Percentiles rank a stretch among this genome's conserved stretches.
These are phyloP conservation scores for Rosa rugosa DNA, from an alignment of 306 rosid genomes.

Conservation along the genomic window DNA sequence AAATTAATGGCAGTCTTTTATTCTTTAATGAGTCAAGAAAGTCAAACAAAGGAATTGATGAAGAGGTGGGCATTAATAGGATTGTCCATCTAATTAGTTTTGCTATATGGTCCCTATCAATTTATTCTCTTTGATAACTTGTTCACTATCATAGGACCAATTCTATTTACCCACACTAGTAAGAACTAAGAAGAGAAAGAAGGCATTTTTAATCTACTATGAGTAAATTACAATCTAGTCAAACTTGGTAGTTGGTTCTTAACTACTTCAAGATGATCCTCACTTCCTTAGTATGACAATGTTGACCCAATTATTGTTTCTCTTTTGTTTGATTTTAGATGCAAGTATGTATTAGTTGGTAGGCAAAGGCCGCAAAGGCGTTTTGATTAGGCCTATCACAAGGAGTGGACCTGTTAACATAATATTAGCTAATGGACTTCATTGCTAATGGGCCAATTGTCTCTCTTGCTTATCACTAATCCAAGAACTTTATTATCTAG, in stretches of 20 bases:
- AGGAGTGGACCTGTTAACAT: neutral
- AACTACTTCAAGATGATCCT: neutral
- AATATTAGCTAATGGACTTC: neutral
- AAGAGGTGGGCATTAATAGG: neutral
- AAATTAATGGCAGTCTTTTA: neutral
- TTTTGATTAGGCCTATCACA: neutral
- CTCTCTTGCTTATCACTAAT: neutral
- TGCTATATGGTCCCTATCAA: constrained; percentile 9
- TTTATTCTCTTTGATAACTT: neutral
- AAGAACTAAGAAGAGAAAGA: neutral
- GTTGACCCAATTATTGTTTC: neutral
- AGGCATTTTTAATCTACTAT: neutral
- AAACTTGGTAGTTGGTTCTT: neutral
- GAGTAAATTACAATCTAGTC: neutral
- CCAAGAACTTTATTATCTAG: neutral
- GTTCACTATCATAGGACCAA: neutral
- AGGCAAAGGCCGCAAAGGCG: neutral
- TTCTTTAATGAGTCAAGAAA: too few relatives aligned
- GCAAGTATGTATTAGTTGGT: neutral
- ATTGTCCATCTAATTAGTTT: neutral
- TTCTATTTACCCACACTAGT: neutral
- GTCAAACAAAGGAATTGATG: neutral
- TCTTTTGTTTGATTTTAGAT: neutral
- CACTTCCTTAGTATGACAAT: neutral
- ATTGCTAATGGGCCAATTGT: neutral